Evolutionary conservation across 139 green algal species (phyloP).

Genomic region (Chlamydomonas sp.): DNA sequence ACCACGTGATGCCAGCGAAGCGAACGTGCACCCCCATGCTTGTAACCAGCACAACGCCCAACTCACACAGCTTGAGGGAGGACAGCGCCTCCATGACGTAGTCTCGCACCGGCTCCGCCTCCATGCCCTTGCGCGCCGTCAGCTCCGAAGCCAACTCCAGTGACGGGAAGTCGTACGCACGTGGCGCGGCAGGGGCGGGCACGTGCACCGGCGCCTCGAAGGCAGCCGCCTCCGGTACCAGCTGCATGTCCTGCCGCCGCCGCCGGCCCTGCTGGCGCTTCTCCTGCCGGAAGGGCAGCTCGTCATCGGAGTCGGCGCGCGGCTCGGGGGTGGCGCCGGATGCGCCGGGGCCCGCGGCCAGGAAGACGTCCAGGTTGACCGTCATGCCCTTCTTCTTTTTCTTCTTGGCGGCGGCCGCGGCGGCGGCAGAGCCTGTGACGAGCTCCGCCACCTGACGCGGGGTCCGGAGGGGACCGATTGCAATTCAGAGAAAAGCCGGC

Average conservation of each 20-base stretch:
- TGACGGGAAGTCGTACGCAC: slow-evolving; percentile 6
- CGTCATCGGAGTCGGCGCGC: neutral
- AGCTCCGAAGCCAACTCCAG: neutral
- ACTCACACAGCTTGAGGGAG: slow-evolving; percentile 6
- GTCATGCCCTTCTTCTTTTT: slow-evolving; percentile 26
- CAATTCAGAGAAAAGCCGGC: no score
- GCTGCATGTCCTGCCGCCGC: no score
- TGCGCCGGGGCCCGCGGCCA: neutral
- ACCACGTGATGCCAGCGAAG: no score
- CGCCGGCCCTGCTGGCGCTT: no score
- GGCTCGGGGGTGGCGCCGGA: neutral
- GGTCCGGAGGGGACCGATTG: neutral
- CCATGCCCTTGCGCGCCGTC: neutral
- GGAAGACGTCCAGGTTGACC: slow-evolving; percentile 14
- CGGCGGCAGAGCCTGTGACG: neutral
- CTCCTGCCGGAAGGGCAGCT: no score
- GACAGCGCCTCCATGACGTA: slow-evolving; percentile 3
- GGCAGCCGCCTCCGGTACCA: no score
- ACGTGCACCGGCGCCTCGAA: no score
- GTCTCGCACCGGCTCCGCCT: neutral
- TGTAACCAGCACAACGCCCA: no score
- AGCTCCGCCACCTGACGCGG: neutral
- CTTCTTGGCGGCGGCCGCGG: neutral
- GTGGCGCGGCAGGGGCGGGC: neutral
- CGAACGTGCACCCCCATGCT: no score